Evolutionary conservation across 352 stramenopile genomes (phyloP), one percentile per base, ranked within the genome.

Genomic region (Stephanocyclus meneghinianus): DNA sequence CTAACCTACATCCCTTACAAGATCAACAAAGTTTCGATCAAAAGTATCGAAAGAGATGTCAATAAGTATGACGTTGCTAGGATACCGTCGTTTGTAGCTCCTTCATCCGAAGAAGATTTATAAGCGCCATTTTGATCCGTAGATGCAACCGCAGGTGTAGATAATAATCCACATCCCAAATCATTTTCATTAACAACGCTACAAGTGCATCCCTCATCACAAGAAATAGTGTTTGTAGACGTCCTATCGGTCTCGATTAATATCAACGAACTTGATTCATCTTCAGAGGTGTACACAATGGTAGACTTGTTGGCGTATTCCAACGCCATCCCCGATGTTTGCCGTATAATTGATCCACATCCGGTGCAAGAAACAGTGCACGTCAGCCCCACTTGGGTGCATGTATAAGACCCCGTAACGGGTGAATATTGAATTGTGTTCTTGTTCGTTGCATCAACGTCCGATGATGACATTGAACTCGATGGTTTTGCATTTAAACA

Each of bases 351-450:
- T 29, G 37, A 68, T 40, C 51, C 71, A 63, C 71, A 78, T 3
- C 35, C 21, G 13, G 35, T 32, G 48, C 71, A 78, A 51, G 29
- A 62, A 13, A 78, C 62, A 21, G 71, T 78, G 53, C 71, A 78
- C 11, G 61, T 59, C n/a, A 78, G 59, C 16, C 71, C 71, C 26
- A 42, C n/a, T 35, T 3, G 45, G 26, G 21, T 59, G 48, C 71
- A 78, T 8, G 71, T 65, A 40, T 71, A 72, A 13, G 50, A 71
- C 45, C 71, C 71, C 32, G 71, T 78, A n/a, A 78, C 71, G 35
- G 71, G 71, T 60, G 71, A 59, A 40, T 72, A 78, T 53, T 56
- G 16, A 40, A 72, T 35, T 44, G 15, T 35, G 4, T 72, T 42
- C 26, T 16, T 21, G 26, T 6, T 26, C n/a, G 60, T 50, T 32